Base-by-base conservation (phyloP, 176 grass and related monocot genomes). In the Microstegium vimineum region DNA sequence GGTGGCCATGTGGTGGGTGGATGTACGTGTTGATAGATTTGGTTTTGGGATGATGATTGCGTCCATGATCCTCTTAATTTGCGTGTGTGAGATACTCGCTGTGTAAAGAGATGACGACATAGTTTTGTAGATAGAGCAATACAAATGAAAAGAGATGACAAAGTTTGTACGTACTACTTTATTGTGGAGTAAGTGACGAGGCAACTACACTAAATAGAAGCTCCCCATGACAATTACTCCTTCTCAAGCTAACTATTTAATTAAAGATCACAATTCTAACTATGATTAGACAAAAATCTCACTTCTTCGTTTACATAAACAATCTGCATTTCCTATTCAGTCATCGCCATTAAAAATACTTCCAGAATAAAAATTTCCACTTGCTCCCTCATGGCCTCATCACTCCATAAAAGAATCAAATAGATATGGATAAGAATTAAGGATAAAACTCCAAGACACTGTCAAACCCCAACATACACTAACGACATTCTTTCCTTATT, bases 1-100 rank as follows among this genome's bases (percentile, higher is more conserved):
- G 26, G 26, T 32, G n/a, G n/a, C n/a, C 41, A 72, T 42, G 40
- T 72, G 70, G 5, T 67, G 45, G 20, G 69, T 26, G 10, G 20
- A 70, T 66, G 62, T n/a, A n/a, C n/a, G n/a, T 67, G 81, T 88
- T 74, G 11, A 84, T 85, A 89, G 82, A 65, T 85, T 81, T 54
- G 33, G 27, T 70, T 76, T 33, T 76, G 45, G 82, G 54, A 71
- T 64, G 23, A 20, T 52, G 47, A 51, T 51, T 51, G 47, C 6
- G 47, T 51, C 47, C 17, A 51, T 54, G 51, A 56, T 56, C 51
- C 7, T 69, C 1, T 28, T 57, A 57, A 23, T 57, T 4, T 31
- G 46, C 2, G 69, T 32, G n/a, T 18, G 75, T 37, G 17, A 35
- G 33, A 25, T 23, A 57, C 52, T 57, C 8, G 52, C 3, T 23